phyloP scores from a whole-genome alignment of 1,139 yeast genomes.

The Blastobotrys aristatus region DNA sequence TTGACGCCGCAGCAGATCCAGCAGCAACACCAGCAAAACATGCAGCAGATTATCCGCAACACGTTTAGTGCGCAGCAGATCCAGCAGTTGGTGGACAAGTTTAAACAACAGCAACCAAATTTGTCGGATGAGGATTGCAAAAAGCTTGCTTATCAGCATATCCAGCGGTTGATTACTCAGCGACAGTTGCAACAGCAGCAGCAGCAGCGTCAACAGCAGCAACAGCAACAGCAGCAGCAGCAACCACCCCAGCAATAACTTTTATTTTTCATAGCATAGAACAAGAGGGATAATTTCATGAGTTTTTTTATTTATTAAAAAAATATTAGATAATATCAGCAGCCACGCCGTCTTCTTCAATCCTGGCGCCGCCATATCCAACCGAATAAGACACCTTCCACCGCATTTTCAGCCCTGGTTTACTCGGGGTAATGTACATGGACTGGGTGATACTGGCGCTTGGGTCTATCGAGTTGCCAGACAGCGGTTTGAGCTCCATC shows the following conservation, averaged over 20 bases:
- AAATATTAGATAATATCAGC: constrained; percentile 9
- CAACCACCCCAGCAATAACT: constrained; percentile 21
- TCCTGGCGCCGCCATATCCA: not conserved
- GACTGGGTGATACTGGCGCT: constrained; percentile 52
- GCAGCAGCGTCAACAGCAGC: no score
- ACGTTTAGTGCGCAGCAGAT: constrained; percentile 14
- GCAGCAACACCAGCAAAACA: constrained; percentile 16
- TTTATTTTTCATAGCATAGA: not conserved
- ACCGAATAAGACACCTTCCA: constrained; percentile 64
- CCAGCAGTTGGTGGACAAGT: constrained; percentile 50
- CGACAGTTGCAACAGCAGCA: constrained; percentile 32
- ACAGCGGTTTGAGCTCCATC: constrained; percentile 64
- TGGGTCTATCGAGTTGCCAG: constrained; percentile 51
- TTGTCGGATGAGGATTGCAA: constrained; percentile 68
- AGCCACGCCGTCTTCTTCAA: constrained; percentile 10
- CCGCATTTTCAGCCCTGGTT: constrained; percentile 55
- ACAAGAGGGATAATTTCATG: no score
- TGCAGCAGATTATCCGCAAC: constrained; percentile 1
- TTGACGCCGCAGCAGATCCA: constrained; percentile 14
- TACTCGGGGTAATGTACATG: constrained; percentile 48
- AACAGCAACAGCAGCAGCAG: constrained; percentile 30
- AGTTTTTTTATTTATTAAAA: not conserved
- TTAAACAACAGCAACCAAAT: constrained; percentile 64
- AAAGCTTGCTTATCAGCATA: constrained; percentile 63
- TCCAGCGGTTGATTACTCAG: constrained; percentile 43